Evolutionary conservation across 2,329 filamentous ascomycete genomes (phyloP).

Genomic region (Ceratocystis harringtonii): DNA sequence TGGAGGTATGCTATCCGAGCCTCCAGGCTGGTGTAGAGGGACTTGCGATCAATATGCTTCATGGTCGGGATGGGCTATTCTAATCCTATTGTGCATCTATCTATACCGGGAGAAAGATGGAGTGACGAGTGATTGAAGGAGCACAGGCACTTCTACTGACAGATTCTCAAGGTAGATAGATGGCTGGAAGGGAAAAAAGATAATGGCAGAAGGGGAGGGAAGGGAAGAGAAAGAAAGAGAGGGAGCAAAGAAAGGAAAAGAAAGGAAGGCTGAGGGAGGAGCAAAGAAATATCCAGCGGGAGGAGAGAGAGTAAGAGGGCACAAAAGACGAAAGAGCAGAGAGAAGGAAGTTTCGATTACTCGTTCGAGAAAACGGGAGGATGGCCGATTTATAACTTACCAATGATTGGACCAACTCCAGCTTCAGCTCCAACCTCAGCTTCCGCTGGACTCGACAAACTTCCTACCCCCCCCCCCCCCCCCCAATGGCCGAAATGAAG

Average conservation of each 20-base stretch:
- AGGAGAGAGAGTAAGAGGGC: neutral
- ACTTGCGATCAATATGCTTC: conserved; percentile 53
- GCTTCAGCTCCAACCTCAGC: no score
- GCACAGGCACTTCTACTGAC: neutral
- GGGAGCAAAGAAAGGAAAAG: neutral
- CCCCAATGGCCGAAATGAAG: neutral
- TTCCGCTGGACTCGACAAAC: neutral
- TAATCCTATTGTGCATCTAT: neutral
- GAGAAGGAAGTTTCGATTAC: neutral
- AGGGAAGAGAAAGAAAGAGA: neutral
- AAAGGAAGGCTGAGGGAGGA: neutral
- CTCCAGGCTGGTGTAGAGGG: conserved; percentile 56
- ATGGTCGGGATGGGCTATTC: conserved; percentile 20
- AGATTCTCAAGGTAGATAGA: neutral
- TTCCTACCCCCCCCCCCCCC: neutral
- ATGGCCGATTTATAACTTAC: neutral
- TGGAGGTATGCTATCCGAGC: conserved; percentile 57
- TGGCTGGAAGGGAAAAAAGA: neutral
- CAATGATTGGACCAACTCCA: neutral
- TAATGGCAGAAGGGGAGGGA: neutral
- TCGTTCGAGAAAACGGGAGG: neutral
- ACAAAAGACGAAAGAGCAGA: neutral
- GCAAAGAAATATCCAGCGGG: neutral
- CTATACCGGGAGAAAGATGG: neutral
- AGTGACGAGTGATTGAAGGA: neutral